Evolutionary conservation across 495 filamentous ascomycete genomes (phyloP), one percentile per base, ranked within the genome.

Genomic region (Tuber melanosporum): DNA sequence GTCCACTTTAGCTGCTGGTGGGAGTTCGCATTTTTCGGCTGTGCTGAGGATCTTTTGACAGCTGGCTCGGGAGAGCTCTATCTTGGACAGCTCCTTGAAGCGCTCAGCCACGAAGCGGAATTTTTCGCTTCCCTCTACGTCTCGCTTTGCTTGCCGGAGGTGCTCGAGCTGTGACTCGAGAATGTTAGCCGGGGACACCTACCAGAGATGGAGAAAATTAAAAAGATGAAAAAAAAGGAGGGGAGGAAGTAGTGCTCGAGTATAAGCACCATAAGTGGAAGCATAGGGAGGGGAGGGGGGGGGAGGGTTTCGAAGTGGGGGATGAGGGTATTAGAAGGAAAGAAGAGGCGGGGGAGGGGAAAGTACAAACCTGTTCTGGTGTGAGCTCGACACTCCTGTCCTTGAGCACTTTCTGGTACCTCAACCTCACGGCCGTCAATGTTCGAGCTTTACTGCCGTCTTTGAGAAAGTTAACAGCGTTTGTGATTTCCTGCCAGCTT

Each of bases 361-460:
- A 17, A 19, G 57, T 36, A 14, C 57, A 7, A 36, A 80, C 77
- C 66, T 80, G 71, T n/a, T 80, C 73, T 26, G 22, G n/a, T 19
- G 73, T 71, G 32, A 80, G 57, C 39, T 80, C 73, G 45, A 73
- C 73, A 73, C 73, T 46, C 70, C 76, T 70, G 57, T 75, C 73
- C 76, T 78, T 80, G 19, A 75, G 70, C 17, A 78, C 70, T 47
- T 80, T 79, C 71, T 75, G 77, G 57, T 80, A 80, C 45, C 78
- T 69, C 71, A 76, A 47, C 57, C 66, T 49, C 10, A 80, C 76
- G 62, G 57, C 78, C 45, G 71, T 80, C 66, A 80, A 70, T 36
- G 78, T 71, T 70, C 71, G 79, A 46, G 70, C 70, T 39, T 70
- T 75, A 73, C 72, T 57, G 12, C 70, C 36, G 44, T 47, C 73